Conservation (phyloP, 441 rosid genomes). For the Eruca vesicaria region DNA sequence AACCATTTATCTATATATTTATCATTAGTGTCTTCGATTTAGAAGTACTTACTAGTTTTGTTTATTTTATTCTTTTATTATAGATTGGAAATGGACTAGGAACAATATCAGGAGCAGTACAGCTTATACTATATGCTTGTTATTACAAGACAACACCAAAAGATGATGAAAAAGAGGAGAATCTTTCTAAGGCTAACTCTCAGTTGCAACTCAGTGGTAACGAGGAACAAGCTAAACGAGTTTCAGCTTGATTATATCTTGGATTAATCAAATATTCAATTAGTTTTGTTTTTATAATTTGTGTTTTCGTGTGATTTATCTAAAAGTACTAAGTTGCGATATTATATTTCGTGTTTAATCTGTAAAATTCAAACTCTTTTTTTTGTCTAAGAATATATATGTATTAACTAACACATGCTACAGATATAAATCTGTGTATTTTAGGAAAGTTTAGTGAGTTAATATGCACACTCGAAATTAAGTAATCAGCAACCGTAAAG, state of each 20-base stretch:
- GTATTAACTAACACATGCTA: neutral
- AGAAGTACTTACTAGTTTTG: neutral
- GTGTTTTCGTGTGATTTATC: neutral
- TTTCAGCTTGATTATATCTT: conserved; percentile 17
- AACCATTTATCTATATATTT: neutral
- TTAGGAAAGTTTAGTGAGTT: neutral
- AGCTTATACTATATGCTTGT: conserved; percentile 48
- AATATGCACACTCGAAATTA: neutral
- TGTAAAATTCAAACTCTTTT: neutral
- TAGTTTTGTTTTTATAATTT: neutral
- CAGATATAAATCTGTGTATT: neutral
- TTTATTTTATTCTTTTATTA: neutral
- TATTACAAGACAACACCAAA: conserved; percentile 51
- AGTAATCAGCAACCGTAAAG: neutral
- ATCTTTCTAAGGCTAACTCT: conserved; percentile 6
- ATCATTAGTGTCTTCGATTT: neutral
- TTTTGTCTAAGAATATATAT: neutral
- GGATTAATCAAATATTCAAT: neutral
- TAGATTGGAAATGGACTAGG: conserved; percentile 59
- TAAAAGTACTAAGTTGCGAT: neutral
- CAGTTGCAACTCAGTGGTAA: conserved; percentile 42
- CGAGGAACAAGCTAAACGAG: conserved; percentile 24
- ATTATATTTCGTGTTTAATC: neutral
- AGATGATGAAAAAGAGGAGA: conserved; percentile 26
- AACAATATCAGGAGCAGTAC: conserved; percentile 50